Conservation (phyloP, 495 filamentous ascomycete species). For the Hypoxylon subgilvum region DNA sequence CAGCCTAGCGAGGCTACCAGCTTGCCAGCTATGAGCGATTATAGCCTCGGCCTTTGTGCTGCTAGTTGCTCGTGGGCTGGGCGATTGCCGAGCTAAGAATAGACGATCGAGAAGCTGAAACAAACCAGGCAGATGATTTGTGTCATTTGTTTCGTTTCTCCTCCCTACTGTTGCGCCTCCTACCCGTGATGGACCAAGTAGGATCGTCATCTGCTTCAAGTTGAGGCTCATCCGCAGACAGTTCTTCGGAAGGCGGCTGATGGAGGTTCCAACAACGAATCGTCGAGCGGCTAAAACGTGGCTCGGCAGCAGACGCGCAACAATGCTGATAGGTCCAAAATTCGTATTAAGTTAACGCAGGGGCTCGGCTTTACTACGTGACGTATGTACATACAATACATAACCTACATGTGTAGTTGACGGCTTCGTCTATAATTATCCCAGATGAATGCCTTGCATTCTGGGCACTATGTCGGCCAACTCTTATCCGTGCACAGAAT, state of each 20-base stretch:
- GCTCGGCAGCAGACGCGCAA: conserved; percentile 18
- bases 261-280: conserved; percentile 6
- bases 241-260: conserved; percentile 16
- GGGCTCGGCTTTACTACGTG: conserved; percentile 25
- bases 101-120: conserved; percentile 26
- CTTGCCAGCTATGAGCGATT: conserved; percentile 2
- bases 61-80: background rate
- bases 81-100: conserved; percentile 19
- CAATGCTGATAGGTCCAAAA: conserved; percentile 27
- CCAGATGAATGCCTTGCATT: conserved; percentile 22
- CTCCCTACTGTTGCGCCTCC: conserved; percentile 4
- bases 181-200: conserved; percentile 19
- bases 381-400: too few relatives aligned
- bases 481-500: too few relatives aligned
- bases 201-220: conserved; percentile 17
- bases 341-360: conserved; percentile 26
- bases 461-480: conserved; percentile 15
- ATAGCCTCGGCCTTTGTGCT: conserved; percentile 7
- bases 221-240: conserved; percentile 28
- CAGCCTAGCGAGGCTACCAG: conserved; percentile 4
- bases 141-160: conserved; percentile 7
- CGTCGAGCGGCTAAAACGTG: conserved; percentile 21
- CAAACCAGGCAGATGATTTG: conserved; percentile 12
- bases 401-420: background rate
- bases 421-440: conserved; percentile 27